phyloP scores from a whole-genome alignment of 2,329 filamentous ascomycete genomes.

The Neonectria neomacrospora region DNA sequence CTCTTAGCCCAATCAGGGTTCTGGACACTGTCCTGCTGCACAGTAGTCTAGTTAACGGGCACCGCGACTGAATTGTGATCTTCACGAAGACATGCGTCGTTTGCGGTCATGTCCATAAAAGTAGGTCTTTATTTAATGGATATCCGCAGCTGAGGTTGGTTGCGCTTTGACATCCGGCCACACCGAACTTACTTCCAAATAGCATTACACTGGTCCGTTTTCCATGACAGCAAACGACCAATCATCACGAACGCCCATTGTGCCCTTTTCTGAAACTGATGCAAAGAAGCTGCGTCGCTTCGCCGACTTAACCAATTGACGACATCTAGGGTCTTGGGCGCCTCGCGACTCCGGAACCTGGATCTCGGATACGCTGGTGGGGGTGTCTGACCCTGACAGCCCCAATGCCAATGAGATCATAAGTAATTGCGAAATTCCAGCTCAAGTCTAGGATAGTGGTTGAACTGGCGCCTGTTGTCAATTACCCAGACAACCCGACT shows the following conservation, averaged over 20 bases:
- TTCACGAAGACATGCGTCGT: conserved; percentile 11
- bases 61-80: neutral
- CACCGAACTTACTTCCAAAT: conserved; percentile 1
- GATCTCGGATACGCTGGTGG: neutral
- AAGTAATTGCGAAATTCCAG: neutral
- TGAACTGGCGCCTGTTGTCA: neutral
- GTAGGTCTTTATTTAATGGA: neutral
- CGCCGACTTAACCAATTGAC: neutral
- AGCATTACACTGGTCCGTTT: conserved; percentile 17
- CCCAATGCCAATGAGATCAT: neutral
- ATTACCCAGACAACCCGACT: neutral
- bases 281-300: conserved; percentile 1
- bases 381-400: conserved; percentile 12
- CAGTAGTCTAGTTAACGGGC: neutral
- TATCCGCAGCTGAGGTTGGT: neutral
- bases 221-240: neutral
- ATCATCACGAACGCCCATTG: neutral
- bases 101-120: neutral
- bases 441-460: neutral
- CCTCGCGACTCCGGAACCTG: neutral
- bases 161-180: conserved; percentile 19
- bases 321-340: neutral
- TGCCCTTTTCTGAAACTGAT: neutral
- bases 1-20: neutral
- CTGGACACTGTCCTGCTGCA: neutral